Conservation (phyloP, 352 stramenopile genomes). For the Pythium volutum region DNA sequence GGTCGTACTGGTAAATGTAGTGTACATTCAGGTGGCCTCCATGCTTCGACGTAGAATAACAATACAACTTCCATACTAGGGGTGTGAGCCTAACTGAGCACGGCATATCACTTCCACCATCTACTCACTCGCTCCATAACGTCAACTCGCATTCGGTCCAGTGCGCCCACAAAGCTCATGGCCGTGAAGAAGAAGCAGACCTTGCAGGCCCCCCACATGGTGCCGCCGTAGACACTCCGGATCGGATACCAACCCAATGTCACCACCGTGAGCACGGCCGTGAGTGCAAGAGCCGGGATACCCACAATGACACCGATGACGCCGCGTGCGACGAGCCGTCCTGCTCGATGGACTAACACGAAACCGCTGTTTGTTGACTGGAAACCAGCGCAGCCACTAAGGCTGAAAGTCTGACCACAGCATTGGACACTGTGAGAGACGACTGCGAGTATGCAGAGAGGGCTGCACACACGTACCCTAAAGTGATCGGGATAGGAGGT, state of each 20-base stretch:
- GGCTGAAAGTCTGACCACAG: not conserved
- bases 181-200: slow-evolving; percentile 2
- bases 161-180: not conserved
- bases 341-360: not conserved
- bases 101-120: not conserved
- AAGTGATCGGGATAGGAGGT: slow-evolving; percentile 2
- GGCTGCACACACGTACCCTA: slow-evolving; percentile 3
- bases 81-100: too few relatives aligned
- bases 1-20: too few relatives aligned
- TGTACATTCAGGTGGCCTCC: too few relatives aligned
- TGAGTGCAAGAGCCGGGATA: not conserved
- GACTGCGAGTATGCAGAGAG: too few relatives aligned
- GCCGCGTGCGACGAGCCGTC: not conserved
- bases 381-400: not conserved
- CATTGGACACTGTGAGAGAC: not conserved
- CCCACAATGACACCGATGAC: not conserved
- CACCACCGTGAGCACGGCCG: not conserved
- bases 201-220: not conserved
- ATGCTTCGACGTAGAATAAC: too few relatives aligned
- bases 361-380: not conserved
- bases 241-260: slow-evolving; percentile 6
- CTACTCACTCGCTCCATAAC: not conserved
- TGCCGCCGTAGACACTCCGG: not conserved
- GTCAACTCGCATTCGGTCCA: not conserved
- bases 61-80: too few relatives aligned